These are phyloP conservation scores for Actinomucor elegans DNA, from an alignment of 371 early-diverging fungal species.

Conservation along the genomic window DNA sequence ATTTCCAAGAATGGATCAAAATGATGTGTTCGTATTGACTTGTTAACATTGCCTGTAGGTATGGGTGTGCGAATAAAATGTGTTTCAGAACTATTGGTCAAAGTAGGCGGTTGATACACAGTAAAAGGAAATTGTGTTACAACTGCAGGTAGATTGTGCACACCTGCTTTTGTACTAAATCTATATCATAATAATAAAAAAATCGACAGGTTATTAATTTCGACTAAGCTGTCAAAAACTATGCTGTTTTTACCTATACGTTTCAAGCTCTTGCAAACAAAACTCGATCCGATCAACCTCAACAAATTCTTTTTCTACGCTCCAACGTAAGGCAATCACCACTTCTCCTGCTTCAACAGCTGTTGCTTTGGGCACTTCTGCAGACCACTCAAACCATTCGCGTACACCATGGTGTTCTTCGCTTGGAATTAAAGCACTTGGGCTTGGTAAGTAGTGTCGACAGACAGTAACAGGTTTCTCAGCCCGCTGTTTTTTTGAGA, in stretches of 20 bases:
- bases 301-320: slow-evolving; percentile 43
- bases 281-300: slow-evolving; percentile 34
- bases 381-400: slow-evolving; percentile 47
- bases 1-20: slow-evolving; percentile 43
- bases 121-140: slow-evolving; percentile 29
- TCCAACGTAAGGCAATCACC: slow-evolving; percentile 40
- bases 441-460: slow-evolving; percentile 44
- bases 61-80: slow-evolving; percentile 44
- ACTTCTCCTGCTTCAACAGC: slow-evolving; percentile 43
- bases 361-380: slow-evolving; percentile 41
- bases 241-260: slow-evolving; percentile 21
- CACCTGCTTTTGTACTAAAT: slow-evolving; percentile 32
- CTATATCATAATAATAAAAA: slow-evolving; percentile 10
- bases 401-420: slow-evolving; percentile 26
- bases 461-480: slow-evolving; percentile 28
- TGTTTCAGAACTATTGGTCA: slow-evolving; percentile 32
- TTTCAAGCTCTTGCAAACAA: slow-evolving; percentile 37
- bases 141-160: slow-evolving; percentile 33
- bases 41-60: slow-evolving; percentile 1
- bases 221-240: slow-evolving; percentile 2
- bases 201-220: background rate
- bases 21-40: slow-evolving; percentile 23
- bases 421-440: slow-evolving; percentile 43
- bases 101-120: slow-evolving; percentile 33
- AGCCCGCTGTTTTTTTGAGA: slow-evolving; percentile 17